A percentile compares a stretch with the other conserved stretches of the same genome.
These are phyloP conservation scores for Exophiala aquamarina DNA, from an alignment of 2,329 filamentous ascomycete genomes.

Conservation along the genomic window DNA sequence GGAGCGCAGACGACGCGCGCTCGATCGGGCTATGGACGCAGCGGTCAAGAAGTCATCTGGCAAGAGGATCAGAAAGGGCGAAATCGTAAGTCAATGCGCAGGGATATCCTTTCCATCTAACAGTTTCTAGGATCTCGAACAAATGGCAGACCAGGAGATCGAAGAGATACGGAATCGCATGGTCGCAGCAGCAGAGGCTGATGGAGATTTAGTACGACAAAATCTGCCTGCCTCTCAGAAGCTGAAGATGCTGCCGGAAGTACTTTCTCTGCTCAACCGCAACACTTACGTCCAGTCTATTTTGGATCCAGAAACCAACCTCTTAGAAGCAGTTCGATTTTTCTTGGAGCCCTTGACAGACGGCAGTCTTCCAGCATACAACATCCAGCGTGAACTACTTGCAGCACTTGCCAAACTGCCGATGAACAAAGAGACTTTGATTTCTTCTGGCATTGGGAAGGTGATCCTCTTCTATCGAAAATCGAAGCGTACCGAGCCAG, in stretches of 20 bases:
- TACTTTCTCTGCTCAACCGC: conserved; percentile 82
- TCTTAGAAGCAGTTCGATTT: conserved; percentile 92
- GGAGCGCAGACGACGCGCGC: conserved; percentile 69
- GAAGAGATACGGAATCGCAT: conserved; percentile 84
- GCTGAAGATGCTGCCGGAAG: conserved; percentile 88
- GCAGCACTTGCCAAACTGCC: conserved; percentile 75
- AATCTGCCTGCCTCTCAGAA: conserved; percentile 86
- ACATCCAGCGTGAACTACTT: conserved; percentile 95
- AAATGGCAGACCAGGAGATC: conserved; percentile 86
- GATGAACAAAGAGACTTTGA: conserved; percentile 84
- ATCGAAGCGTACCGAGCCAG: conserved; percentile 82
- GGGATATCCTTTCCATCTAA: conserved; percentile 12
- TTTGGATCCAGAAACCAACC: conserved; percentile 91
- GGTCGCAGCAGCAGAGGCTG: conserved; percentile 83
- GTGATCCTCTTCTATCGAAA: conserved; percentile 96
- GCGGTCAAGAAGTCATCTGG: conserved; percentile 79
- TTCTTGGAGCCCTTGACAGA: conserved; percentile 95
- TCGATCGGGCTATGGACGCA: conserved; percentile 84
- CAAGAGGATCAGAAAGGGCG: conserved; percentile 74
- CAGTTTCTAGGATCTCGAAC: conserved; percentile 72
- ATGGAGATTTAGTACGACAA: conserved; percentile 77
- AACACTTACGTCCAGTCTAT: conserved; percentile 79
- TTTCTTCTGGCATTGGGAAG: conserved; percentile 92
- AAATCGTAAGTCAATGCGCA: conserved; percentile 64
- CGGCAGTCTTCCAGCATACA: conserved; percentile 90